A percentile compares a stretch with the other conserved stretches of the same genome.
Evolutionary conservation across 2,329 filamentous ascomycete genomes (phyloP).

Genomic region (Verticillium klebahnii): DNA sequence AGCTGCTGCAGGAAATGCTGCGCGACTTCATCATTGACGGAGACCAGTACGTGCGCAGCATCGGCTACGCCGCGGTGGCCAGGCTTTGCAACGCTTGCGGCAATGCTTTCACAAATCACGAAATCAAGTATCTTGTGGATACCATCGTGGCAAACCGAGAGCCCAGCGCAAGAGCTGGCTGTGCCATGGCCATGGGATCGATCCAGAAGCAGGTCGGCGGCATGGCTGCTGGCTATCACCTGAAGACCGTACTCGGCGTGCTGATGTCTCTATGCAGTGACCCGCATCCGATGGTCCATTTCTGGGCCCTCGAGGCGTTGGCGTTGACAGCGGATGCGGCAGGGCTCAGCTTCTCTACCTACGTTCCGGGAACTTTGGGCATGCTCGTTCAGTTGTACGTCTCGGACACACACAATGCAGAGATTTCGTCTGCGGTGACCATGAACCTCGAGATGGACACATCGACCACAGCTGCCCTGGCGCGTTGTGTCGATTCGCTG

Average conservation of each 20-base stretch:
- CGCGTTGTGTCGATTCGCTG: constrained; percentile 86
- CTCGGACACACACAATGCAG: constrained; percentile 84
- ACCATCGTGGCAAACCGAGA: constrained; percentile 93
- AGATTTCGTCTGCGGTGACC: constrained; percentile 72
- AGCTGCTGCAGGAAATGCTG: constrained; percentile 72
- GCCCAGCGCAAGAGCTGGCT: constrained; percentile 87
- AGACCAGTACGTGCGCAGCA: constrained; percentile 79
- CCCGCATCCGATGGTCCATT: constrained; percentile 90
- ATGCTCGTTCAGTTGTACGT: constrained; percentile 94
- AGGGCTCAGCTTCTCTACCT: constrained; percentile 85
- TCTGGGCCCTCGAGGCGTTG: constrained; percentile 89
- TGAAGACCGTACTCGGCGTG: constrained; percentile 96
- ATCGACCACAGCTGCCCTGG: constrained; percentile 76
- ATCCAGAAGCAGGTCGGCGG: constrained; percentile 95
- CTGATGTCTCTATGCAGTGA: constrained; percentile 97
- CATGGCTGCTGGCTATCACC: constrained; percentile 93
- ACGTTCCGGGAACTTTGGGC: constrained; percentile 84
- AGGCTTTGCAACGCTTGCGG: constrained; percentile 80
- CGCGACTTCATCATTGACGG: constrained; percentile 72
- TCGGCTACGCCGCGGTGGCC: constrained; percentile 82
- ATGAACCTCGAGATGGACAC: constrained; percentile 89
- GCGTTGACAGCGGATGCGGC: constrained; percentile 86
- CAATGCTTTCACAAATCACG: constrained; percentile 80
- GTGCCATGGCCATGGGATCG: constrained; percentile 85
- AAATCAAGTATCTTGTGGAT: constrained; percentile 89